Evolutionary conservation across 768 basidiomycete species (phyloP).

Genomic region (Russula compacta): DNA sequence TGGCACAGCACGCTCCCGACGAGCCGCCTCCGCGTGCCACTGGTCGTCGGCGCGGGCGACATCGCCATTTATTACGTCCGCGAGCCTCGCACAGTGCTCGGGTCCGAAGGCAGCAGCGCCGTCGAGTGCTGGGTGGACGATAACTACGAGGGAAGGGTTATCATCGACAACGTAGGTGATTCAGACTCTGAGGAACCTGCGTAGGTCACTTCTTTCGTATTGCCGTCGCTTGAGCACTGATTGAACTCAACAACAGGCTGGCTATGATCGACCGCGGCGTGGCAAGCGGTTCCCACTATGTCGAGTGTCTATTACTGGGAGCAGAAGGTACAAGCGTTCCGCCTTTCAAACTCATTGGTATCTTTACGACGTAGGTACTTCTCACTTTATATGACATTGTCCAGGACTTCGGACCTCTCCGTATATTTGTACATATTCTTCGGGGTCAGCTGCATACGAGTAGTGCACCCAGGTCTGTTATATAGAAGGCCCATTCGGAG

Average conservation of each 20-base stretch:
- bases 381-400: not conserved
- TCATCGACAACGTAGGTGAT: constrained; percentile 70
- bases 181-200: constrained; percentile 50
- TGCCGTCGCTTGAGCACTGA: not conserved
- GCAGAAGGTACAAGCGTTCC: constrained; percentile 77
- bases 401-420: not conserved
- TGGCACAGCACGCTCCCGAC: constrained; percentile 88
- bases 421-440: not conserved
- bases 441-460: not conserved
- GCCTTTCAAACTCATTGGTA: constrained; percentile 84
- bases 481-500: not conserved
- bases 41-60: constrained; percentile 82
- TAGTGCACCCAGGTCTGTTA: not conserved
- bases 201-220: constrained; percentile 38
- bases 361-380: constrained; percentile 60
- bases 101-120: constrained; percentile 46
- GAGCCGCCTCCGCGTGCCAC: constrained; percentile 72
- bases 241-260: constrained; percentile 39
- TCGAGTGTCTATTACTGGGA: constrained; percentile 83
- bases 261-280: constrained; percentile 83
- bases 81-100: constrained; percentile 51
- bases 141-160: constrained; percentile 69
- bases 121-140: constrained; percentile 98
- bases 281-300: constrained; percentile 80
- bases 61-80: constrained; percentile 84